Evolutionary conservation across 257 asterid genomes (phyloP).

Genomic region (Solanum sejunctum): DNA sequence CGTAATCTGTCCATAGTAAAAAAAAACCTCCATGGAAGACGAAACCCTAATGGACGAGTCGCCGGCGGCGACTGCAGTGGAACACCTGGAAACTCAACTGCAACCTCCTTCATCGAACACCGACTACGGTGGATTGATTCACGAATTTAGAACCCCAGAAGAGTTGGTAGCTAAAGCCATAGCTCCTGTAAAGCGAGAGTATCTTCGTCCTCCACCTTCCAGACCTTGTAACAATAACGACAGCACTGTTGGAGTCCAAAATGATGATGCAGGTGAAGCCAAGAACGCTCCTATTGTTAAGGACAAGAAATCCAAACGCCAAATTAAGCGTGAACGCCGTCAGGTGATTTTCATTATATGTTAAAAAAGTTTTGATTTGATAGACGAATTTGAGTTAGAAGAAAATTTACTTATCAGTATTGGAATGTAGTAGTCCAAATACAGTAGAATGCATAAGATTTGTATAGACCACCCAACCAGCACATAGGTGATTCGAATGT

Average conservation of each 20-base stretch:
- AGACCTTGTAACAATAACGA: conserved; percentile 6
- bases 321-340: conserved; percentile 81
- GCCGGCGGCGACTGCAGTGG: not conserved
- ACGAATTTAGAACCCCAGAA: conserved; percentile 20
- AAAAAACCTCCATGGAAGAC: not conserved
- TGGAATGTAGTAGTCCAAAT: not conserved
- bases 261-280: conserved; percentile 16
- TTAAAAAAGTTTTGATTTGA: not conserved
- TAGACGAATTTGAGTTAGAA: not conserved
- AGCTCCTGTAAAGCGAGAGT: conserved; percentile 72
- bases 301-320: conserved; percentile 95
- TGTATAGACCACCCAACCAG: not conserved
- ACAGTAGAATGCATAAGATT: not conserved
- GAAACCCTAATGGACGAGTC: not conserved
- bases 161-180: conserved; percentile 78
- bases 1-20: not conserved
- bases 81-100: not conserved
- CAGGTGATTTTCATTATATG: conserved; percentile 22
- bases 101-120: not conserved
- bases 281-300: conserved; percentile 29
- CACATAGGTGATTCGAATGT: not conserved
- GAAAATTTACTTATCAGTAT: not conserved
- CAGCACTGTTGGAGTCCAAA: not conserved
- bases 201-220: conserved; percentile 58
- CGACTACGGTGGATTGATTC: not conserved